phyloP scores from a whole-genome alignment of 208 protist genomes.

The Trypanosoma melophagium region DNA sequence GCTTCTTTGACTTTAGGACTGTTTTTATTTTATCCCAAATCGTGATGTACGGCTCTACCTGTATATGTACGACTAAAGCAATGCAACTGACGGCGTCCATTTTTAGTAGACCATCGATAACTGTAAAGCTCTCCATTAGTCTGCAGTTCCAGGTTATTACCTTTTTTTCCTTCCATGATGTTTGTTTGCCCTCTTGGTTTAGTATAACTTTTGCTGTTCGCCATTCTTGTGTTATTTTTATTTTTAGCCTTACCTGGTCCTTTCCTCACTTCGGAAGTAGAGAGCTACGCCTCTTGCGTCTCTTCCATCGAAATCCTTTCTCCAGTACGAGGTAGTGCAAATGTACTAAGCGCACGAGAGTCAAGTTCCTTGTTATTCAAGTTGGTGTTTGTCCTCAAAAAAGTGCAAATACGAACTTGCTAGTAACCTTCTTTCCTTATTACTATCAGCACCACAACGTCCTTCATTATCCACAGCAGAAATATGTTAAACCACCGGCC shows the following conservation, averaged over 20 bases:
- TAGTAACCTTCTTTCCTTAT: not conserved
- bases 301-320: too few species aligned
- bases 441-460: not conserved
- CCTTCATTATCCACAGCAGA: not conserved
- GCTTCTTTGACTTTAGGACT: not conserved
- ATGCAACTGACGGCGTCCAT: slow-evolving; percentile 59
- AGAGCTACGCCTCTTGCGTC: too few species aligned
- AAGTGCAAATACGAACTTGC: slow-evolving; percentile 1
- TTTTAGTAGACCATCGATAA: slow-evolving; percentile 60
- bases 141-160: slow-evolving; percentile 32
- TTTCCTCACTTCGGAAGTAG: not conserved
- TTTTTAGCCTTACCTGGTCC: not conserved
- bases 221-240: not conserved
- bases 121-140: slow-evolving; percentile 43
- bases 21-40: slow-evolving; percentile 71
- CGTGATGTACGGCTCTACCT: slow-evolving; percentile 47
- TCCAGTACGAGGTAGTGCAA: too few species aligned
- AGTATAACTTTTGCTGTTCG: not conserved
- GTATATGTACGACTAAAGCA: slow-evolving; percentile 64
- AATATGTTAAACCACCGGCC: slow-evolving; percentile 23
- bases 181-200: not conserved
- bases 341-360: too few species aligned
- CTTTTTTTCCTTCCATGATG: not conserved
- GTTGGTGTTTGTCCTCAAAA: too few species aligned
- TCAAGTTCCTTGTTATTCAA: too few species aligned